Evolutionary conservation across 192 early-diverging fungal genomes (phyloP).

Genomic region (Coemansia sp.): DNA sequence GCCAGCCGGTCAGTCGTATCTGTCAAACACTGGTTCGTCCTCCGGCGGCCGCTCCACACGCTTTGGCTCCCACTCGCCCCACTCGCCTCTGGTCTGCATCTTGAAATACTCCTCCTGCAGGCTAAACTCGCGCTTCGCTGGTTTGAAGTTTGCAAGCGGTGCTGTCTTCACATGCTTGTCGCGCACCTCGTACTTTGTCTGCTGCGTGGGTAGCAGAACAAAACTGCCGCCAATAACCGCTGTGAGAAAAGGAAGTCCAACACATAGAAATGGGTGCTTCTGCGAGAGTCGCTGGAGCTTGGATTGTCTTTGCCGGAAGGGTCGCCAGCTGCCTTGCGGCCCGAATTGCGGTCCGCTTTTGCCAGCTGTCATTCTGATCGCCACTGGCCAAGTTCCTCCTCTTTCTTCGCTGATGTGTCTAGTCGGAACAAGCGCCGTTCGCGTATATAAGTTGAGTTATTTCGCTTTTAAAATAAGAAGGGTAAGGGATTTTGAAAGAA

Average conservation of each 20-base stretch:
- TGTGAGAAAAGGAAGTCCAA: conserved; percentile 71
- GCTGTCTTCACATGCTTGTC: conserved; percentile 59
- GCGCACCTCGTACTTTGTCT: conserved; percentile 77
- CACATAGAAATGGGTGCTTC: conserved; percentile 63
- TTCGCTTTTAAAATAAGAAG: background rate
- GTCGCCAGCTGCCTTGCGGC: conserved; percentile 8
- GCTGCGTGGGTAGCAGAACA: conserved; percentile 68
- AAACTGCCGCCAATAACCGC: conserved; percentile 72
- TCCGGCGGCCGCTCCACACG: conserved; percentile 44
- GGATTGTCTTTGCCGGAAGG: conserved; percentile 1
- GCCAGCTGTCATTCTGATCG: background rate
- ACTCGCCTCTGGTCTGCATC: conserved; percentile 39
- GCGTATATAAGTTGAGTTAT: background rate
- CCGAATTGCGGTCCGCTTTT: conserved; percentile 9
- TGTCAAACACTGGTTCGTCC: conserved; percentile 54
- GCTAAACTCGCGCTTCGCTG: conserved; percentile 60
- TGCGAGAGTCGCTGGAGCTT: conserved; percentile 32
- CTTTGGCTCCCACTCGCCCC: conserved; percentile 55
- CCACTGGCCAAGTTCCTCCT: background rate
- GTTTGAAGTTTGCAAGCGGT: conserved; percentile 60
- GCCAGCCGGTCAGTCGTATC: conserved; percentile 20
- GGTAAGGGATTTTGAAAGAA: background rate
- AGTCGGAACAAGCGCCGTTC: background rate
- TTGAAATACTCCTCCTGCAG: conserved; percentile 74
- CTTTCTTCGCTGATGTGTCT: background rate